These are phyloP conservation scores for Debaryomycetaceae sp. DNA, from an alignment of 1,139 yeast species.

Conservation along the genomic window DNA sequence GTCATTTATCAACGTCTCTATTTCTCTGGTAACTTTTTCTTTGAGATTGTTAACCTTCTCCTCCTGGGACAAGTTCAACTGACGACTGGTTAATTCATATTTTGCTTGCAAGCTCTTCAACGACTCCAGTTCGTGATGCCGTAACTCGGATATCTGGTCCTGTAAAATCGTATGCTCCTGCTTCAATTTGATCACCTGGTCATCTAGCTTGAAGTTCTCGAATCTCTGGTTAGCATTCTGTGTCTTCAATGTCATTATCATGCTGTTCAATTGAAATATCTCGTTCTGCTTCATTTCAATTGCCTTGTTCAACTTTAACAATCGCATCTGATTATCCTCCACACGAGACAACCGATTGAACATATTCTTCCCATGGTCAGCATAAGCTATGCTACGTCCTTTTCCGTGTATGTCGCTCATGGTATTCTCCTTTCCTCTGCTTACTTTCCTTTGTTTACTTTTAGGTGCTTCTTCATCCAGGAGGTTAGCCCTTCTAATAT, in stretches of 20 bases:
- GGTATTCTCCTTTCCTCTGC: constrained; percentile 2
- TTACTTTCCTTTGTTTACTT: background rate
- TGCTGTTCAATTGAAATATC: constrained; percentile 17
- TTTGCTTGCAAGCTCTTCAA: constrained; percentile 29
- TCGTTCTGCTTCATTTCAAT: constrained; percentile 15
- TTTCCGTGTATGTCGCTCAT: background rate
- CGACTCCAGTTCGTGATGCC: constrained; percentile 24
- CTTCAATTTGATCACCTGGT: constrained; percentile 23
- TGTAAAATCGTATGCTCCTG: constrained; percentile 16
- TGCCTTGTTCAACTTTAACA: constrained; percentile 11
- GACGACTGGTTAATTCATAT: constrained; percentile 30
- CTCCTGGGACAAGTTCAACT: constrained; percentile 32
- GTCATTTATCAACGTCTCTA: constrained; percentile 31
- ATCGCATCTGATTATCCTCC: constrained; percentile 10
- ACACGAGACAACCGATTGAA: constrained; percentile 8
- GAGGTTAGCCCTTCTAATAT: background rate
- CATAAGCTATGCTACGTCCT: constrained; percentile 1
- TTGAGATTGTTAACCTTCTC: constrained; percentile 34
- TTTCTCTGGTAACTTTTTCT: constrained; percentile 29
- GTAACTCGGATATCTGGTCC: constrained; percentile 29
- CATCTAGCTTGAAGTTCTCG: constrained; percentile 39
- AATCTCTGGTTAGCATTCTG: constrained; percentile 34
- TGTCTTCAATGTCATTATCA: constrained; percentile 32
- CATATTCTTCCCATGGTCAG: constrained; percentile 1
- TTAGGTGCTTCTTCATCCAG: background rate